Base-by-base conservation (phyloP, 1,284 basidiomycete species). In the Mycosarcoma mackinlayi region DNA sequence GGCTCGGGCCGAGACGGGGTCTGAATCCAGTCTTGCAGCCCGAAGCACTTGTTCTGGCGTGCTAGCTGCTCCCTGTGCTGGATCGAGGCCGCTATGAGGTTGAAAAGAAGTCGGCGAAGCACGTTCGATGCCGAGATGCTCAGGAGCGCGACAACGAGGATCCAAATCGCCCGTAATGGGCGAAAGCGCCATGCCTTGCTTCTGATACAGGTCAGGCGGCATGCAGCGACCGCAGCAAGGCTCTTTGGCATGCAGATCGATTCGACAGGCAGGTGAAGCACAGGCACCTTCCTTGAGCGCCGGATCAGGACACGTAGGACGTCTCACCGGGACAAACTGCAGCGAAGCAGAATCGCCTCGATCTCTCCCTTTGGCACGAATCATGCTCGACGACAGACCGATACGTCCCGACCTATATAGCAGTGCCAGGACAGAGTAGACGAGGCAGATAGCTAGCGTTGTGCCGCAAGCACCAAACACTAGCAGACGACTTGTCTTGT, bases 181-280 rank as follows among this genome's bases (percentile, higher is more conserved):
- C 6, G 45, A 24, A 4, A 33, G 16, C 6, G 31, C 30, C 7
- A 56, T 21, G 6, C 13, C 31, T 13, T 59, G 33, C 37, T 47
- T 50, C 5, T 41, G 30, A 31, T 41, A 53, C 49, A 60, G 45
- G 23, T 52, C 57, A 24, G 34, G 21, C 6, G 57, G 31, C 42
- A 27, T 46, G n/a, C 34, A 28, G 6, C 53, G 38, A 21, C 37
- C 6, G 25, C 18, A 48, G 3, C 18, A 24, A 9, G 23, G 30
- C 2, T 27, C 47, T 9, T 28, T 38, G 4, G 23, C n/a, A 27
- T 45, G 38, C 35, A 49, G 18, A 13, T 48, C 23, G 44, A 44
- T 8, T 1, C 19, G 25, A 18, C 25, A 48, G 7, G 27, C 44
- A 1, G 35, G 35, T 6, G 42, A 25, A 16, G 24, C 2, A 9